Evolutionary conservation across 2,329 filamentous ascomycete species (phyloP).

Genomic region (Domatiomyces globalis): DNA sequence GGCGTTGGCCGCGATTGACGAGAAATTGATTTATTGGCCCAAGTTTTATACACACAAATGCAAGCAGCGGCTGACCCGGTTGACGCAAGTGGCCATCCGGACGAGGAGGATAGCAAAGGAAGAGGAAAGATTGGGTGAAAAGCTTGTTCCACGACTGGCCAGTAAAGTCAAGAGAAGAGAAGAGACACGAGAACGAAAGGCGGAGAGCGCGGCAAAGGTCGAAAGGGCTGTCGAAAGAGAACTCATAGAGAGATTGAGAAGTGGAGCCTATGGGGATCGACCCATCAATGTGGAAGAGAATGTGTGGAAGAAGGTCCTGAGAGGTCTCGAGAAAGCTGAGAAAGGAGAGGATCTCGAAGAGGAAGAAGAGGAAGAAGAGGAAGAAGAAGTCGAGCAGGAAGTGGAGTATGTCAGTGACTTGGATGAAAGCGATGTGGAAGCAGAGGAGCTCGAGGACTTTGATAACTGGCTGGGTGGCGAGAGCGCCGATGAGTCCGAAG

Average conservation of each 20-base stretch:
- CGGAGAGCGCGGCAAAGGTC: conserved; percentile 75
- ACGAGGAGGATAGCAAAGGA: conserved; percentile 68
- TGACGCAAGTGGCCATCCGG: conserved; percentile 80
- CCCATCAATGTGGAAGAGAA: conserved; percentile 88
- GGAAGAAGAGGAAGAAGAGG: conserved; percentile 62
- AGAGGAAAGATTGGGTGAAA: conserved; percentile 79
- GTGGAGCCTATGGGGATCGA: conserved; percentile 85
- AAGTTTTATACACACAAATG: conserved; percentile 89
- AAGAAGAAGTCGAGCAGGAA: conserved; percentile 51
- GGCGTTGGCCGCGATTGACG: conserved; percentile 75
- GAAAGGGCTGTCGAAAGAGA: conserved; percentile 93
- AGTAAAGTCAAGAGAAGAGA: conserved; percentile 75
- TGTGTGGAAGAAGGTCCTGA: conserved; percentile 95
- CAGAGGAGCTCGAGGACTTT: conserved; percentile 70
- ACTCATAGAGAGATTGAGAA: conserved; percentile 76
- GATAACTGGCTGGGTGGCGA: conserved; percentile 85
- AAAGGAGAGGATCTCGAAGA: conserved; percentile 73
- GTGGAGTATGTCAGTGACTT: conserved; percentile 91
- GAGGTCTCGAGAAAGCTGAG: conserved; percentile 74
- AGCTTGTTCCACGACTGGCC: conserved; percentile 72
- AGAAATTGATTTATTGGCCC: conserved; percentile 79
- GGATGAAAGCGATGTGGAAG: conserved; percentile 67
- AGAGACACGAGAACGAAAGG: conserved; percentile 60
- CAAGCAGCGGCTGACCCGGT: conserved; percentile 83
- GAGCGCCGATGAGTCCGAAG: conserved; percentile 37